phyloP scores from a whole-genome alignment of 163 green algal genomes.

The Scenedesmus sp. region DNA sequence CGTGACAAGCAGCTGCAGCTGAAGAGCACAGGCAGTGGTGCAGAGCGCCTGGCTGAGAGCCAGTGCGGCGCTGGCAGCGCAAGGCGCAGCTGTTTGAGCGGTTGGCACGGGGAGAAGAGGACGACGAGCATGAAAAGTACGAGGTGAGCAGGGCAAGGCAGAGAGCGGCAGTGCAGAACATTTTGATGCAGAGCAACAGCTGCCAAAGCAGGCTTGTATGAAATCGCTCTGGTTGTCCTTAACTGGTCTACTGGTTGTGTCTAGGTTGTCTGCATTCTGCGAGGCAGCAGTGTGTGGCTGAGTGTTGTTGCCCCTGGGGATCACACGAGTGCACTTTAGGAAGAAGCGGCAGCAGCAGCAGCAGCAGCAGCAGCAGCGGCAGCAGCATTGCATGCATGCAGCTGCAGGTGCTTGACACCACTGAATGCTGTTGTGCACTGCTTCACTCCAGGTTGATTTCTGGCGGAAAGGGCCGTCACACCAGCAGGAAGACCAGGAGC shows the following conservation, averaged over 20 bases:
- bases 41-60: constrained; percentile 57
- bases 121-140: constrained; percentile 48
- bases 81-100: constrained; percentile 70
- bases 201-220: not conserved
- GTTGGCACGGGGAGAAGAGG: constrained; percentile 11
- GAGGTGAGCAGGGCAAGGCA: constrained; percentile 36
- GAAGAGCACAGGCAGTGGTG: constrained; percentile 26
- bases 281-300: not conserved
- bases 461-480: constrained; percentile 42
- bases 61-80: constrained; percentile 58
- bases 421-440: not conserved
- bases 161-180: not conserved
- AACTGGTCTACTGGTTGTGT: too few relatives aligned
- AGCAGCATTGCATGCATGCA: not conserved
- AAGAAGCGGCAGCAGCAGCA: not conserved
- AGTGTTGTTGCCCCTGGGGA: not conserved
- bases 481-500: constrained; percentile 31
- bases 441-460: constrained; percentile 21
- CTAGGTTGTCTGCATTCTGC: not conserved
- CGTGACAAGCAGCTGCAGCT: constrained; percentile 43
- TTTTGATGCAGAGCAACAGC: not conserved
- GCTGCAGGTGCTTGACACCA: not conserved
- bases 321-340: not conserved
- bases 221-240: too few relatives aligned
- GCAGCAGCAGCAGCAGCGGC: not conserved